Evolutionary conservation across 2,329 filamentous ascomycete genomes (phyloP), one percentile per base, ranked within the genome.

Genomic region (Neurospora sp.): DNA sequence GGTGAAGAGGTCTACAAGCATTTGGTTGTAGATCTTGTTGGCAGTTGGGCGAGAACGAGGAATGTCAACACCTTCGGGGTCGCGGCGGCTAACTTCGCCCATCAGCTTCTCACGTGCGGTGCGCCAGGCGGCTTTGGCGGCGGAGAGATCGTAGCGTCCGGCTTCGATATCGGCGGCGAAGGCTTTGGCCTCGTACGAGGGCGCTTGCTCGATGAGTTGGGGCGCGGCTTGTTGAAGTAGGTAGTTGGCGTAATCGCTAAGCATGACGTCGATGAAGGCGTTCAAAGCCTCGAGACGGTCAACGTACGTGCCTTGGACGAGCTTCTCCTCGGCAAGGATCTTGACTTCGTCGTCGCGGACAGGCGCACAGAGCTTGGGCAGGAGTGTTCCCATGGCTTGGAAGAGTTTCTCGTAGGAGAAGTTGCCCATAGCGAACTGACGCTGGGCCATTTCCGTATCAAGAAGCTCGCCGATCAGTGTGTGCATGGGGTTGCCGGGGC

Each of bases 371-470:
- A 96, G 86, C 77, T 92, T 92, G 6, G 92, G 92, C 67, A 96
- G 82, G 66, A 96, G 85, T 1, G 87, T 86, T 1, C 88, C 88
- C 85, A 95, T 92, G 72, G 92, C 91, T 1, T 84, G 82, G 77
- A 95, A 95, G 80, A 95, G 94, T 70, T 88, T 90, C 73, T 91
- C 89, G 73, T 94, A 94, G 0, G 92, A 94, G 77, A 95, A 95
- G 67, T 87, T 88, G 15, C 92, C 91, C 69, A 88, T 84, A 10
- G 83, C 82, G 75, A 92, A 92, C 73, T 94, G 90, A 52, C 85
- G 86, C 71, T 86, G 84, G 37, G 93, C 89, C 72, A 91, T 84
- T 46, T 92, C 89, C 1, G 89, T 87, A 74, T 95, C 92, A 33
- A 96, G 82, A 1, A 91, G 87, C 76, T 94, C 92, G 2, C 88